Evolutionary conservation across 176 grass and related monocot genomes (phyloP), one percentile per base, ranked within the genome.

Genomic region (Oryza longistaminata): DNA sequence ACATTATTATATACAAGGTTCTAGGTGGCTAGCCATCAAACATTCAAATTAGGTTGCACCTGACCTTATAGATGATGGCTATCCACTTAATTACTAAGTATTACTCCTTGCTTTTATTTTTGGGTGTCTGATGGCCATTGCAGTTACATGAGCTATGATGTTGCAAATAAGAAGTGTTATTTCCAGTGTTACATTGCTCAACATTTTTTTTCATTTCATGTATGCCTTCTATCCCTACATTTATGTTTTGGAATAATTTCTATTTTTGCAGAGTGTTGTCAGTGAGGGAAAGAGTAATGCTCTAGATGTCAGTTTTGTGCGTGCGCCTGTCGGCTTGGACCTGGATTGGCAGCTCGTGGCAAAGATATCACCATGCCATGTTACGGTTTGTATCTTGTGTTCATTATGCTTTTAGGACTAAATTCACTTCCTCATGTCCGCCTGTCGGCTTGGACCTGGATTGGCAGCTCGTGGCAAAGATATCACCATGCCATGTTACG

Each of bases 401-500:
- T 60, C 24, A 16, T 31, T 17, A 26, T 77, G 76, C 11, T 71
- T 85, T 9, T 10, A 46, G 21, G 15, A 70, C 11, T 70, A 81
- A 40, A 43, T 50, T 22, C 13, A 39, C 49, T 68, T n/a, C n/a
- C n/a, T n/a, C n/a, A n/a, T n/a, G n/a, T n/a, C n/a, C 83, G 13
- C 96, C 96, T 82, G 64, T 86, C 76, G 88, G 83, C 77, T 85
- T 87, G 77, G 96, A 95, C 71, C 82, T 98, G 60, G 93, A 93
- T 86, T 98, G 96, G 96, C 86, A 89, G 74, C 91, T 98, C 17
- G 66, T 84, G 70, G 96, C 96, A 39, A 95, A 90, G 61, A 98
- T 95, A 92, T 90, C 96, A 81, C 96, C 96, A 75, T 95, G 96
- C 44, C 89, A 98, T 92, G 91, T 95, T 82, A 93, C 91, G 89